Conservation (phyloP, 768 basidiomycete genomes). For the Lyophyllum atratum region DNA sequence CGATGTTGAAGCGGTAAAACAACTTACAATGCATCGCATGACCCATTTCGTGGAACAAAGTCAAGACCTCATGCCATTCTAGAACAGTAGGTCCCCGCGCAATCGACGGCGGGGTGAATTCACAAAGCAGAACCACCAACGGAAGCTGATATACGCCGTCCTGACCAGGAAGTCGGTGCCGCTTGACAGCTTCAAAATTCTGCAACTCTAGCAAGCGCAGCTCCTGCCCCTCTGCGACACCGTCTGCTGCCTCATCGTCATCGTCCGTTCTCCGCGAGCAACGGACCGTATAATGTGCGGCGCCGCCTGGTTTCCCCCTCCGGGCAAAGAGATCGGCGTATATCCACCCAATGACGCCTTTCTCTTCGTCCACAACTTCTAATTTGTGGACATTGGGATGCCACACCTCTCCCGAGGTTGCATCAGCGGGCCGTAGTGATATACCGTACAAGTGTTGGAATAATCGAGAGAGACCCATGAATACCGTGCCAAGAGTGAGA, state of each 20-base stretch:
- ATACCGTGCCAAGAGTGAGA: slow-evolving; percentile 86
- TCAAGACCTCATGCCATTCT: slow-evolving; percentile 92
- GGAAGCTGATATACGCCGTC: slow-evolving; percentile 85
- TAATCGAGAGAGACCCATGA: slow-evolving; percentile 81
- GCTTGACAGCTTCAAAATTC: slow-evolving; percentile 65
- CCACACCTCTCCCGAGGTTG: slow-evolving; percentile 84
- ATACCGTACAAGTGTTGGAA: slow-evolving; percentile 90
- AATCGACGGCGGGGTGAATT: slow-evolving; percentile 69
- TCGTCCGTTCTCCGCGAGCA: slow-evolving; percentile 93
- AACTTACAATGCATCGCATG: slow-evolving; percentile 98
- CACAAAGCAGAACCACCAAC: slow-evolving; percentile 87
- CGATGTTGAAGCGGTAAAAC: not conserved
- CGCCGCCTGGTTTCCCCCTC: slow-evolving; percentile 83
- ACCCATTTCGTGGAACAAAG: slow-evolving; percentile 98
- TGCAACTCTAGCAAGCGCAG: slow-evolving; percentile 47
- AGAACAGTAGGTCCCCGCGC: slow-evolving; percentile 71
- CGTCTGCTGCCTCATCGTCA: slow-evolving; percentile 78
- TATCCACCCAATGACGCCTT: slow-evolving; percentile 89
- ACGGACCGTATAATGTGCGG: slow-evolving; percentile 97
- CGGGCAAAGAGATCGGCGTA: slow-evolving; percentile 92
- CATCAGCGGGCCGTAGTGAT: slow-evolving; percentile 68
- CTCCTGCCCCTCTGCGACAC: slow-evolving; percentile 41
- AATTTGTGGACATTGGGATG: slow-evolving; percentile 86
- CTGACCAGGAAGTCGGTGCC: slow-evolving; percentile 57
- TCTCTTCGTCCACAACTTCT: slow-evolving; percentile 88